These are phyloP conservation scores for Solanum hybrid DNA, from an alignment of 305 asterid genomes.

Conservation along the genomic window DNA sequence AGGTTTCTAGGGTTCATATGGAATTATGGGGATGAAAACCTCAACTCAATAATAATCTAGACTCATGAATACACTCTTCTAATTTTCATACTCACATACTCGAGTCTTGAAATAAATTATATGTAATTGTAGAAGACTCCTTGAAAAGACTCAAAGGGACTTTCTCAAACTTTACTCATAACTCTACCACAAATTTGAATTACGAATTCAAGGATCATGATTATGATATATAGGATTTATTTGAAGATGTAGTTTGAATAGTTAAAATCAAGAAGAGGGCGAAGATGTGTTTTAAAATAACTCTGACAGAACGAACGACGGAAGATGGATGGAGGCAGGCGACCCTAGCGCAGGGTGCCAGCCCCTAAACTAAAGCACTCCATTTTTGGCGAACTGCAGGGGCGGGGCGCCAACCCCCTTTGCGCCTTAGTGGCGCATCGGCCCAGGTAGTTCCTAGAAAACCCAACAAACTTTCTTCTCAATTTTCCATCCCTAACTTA, in stretches of 20 bases:
- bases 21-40: no score
- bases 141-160: no score
- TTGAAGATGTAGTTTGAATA: not conserved
- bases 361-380: not conserved
- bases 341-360: not conserved
- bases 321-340: not conserved
- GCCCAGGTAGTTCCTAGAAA: not conserved
- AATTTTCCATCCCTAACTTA: not conserved
- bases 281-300: not conserved
- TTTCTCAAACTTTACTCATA: not conserved
- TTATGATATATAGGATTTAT: not conserved
- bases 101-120: no score
- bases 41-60: no score
- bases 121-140: no score
- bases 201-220: not conserved
- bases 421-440: not conserved
- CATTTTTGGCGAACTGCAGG: not conserved
- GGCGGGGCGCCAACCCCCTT: not conserved
- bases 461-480: not conserved
- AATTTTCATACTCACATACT: no score
- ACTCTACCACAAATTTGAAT: not conserved
- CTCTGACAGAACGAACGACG: not conserved
- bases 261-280: not conserved
- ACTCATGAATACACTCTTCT: no score
- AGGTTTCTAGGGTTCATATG: no score